Percentiles rank a stretch among this genome's conserved stretches.
Conservation (phyloP, 2,329 filamentous ascomycete species). For the Dissoconium aciculare region DNA sequence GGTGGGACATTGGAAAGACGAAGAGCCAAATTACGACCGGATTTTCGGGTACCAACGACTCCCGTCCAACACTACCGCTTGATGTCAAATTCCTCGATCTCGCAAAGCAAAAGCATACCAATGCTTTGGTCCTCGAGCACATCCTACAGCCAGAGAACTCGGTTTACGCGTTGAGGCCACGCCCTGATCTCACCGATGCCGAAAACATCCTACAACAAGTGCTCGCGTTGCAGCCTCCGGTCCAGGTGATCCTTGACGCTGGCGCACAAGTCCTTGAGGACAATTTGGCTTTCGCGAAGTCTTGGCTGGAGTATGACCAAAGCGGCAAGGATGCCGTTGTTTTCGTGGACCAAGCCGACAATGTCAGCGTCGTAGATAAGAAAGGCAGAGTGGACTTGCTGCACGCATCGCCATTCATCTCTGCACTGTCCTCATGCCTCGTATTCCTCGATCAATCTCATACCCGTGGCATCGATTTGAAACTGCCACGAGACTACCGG, state of each 20-base stretch:
- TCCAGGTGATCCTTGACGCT: slow-evolving; percentile 53
- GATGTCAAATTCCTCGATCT: slow-evolving; percentile 49
- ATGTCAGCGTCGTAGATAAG: slow-evolving; percentile 39
- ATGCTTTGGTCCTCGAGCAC: slow-evolving; percentile 48
- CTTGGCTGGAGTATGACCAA: slow-evolving; percentile 35
- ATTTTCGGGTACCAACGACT: slow-evolving; percentile 60
- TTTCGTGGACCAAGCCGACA: slow-evolving; percentile 43
- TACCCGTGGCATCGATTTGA: slow-evolving; percentile 54
- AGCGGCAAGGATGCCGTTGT: slow-evolving; percentile 35
- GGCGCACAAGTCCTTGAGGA: slow-evolving; percentile 54
- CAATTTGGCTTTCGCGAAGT: slow-evolving; percentile 39
- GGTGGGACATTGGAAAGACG: slow-evolving; percentile 48
- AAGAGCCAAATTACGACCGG: slow-evolving; percentile 46
- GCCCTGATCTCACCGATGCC: slow-evolving; percentile 8
- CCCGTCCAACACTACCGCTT: slow-evolving; percentile 43
- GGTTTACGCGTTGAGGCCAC: slow-evolving; percentile 9
- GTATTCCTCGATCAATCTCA: slow-evolving; percentile 58
- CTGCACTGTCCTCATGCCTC: slow-evolving; percentile 43
- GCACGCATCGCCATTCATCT: slow-evolving; percentile 41
- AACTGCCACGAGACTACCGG: slow-evolving; percentile 41
- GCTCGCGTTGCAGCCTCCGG: slow-evolving; percentile 22
- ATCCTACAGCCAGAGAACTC: slow-evolving; percentile 41
- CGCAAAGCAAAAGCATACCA: slow-evolving; percentile 43
- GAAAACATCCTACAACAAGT: slow-evolving; percentile 33
- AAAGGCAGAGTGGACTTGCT: slow-evolving; percentile 35